A percentile compares a stretch with the other conserved stretches of the same genome.
phyloP scores from a whole-genome alignment of 345 rosid genomes.

The Syzygium grande region DNA sequence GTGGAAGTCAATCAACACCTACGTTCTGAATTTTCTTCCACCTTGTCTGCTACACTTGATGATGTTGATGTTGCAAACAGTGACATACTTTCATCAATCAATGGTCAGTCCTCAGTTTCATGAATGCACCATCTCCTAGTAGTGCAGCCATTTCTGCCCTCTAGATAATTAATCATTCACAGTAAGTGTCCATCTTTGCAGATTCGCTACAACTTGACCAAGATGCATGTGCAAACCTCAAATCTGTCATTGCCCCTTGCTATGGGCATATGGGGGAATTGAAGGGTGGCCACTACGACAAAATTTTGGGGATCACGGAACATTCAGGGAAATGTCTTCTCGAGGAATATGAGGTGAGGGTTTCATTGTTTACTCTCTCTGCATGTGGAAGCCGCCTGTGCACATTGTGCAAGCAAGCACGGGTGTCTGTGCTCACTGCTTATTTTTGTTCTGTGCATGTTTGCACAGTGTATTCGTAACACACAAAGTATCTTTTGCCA shows the following conservation, averaged over 20 bases:
- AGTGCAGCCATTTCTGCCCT: background rate
- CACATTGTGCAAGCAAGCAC: background rate
- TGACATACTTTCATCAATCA: constrained; percentile 61
- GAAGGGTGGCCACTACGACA: constrained; percentile 81
- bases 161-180: background rate
- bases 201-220: constrained; percentile 88
- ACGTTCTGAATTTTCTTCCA: constrained; percentile 54
- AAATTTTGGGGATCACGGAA: constrained; percentile 72
- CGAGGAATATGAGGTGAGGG: constrained; percentile 69
- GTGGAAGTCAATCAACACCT: constrained; percentile 64
- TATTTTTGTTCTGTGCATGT: background rate
- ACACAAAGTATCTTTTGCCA: background rate
- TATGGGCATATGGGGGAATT: constrained; percentile 72
- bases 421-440: background rate
- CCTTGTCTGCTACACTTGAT: constrained; percentile 64
- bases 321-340: constrained; percentile 87
- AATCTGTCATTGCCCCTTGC: constrained; percentile 80
- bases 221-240: constrained; percentile 71
- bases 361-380: background rate
- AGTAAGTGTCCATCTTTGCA: constrained; percentile 12
- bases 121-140: background rate
- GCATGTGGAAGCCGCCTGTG: background rate
- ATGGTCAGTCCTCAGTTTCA: constrained; percentile 44
- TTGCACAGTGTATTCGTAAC: background rate
- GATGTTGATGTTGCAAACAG: constrained; percentile 57